Evolutionary conservation across 768 basidiomycete genomes (phyloP), one percentile per base, ranked within the genome.

Genomic region (Termitomyces sp.): DNA sequence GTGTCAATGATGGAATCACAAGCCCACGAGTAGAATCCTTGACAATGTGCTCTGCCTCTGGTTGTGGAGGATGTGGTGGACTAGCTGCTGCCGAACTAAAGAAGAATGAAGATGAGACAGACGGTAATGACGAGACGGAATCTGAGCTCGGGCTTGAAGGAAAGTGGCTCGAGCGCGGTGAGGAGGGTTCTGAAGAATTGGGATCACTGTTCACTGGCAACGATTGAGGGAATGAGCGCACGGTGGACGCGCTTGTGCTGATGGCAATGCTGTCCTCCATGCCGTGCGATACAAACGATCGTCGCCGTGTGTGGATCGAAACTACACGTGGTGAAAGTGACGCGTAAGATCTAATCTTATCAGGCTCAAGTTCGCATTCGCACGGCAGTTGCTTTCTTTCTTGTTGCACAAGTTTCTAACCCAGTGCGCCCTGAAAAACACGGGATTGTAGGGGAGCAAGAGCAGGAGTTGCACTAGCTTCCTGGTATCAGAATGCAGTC

Each of bases 31-130:
- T 74, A 11, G 66, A 67, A 26, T 76, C 73, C 51, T 65, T 67
- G 57, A 60, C 61, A 24, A 45, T 45, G 58, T 69, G 69, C 53
- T 77, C 76, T 21, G 71, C 69, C 12, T 73, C 73, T 21, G 73
- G 67, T 32, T 77, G 30, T 32, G 30, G 76, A 0, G 73, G 70
- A 46, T 80, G 83, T 0, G 79, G 82, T 2, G 85, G 87, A 56
- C 84, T 86, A 0, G 81, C 81, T 12, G 84, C 84, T 0, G 80
- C 83, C 10, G 87, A 88, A 32, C 85, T 87, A 72, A 87, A 88
- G 71, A 89, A 87, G 75, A 88, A 88, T 0, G 51, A 52, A 21
- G 51, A 52, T 17, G 51, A 42, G 41, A 52, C 41, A 14, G 51
- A 52, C 6, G 51, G 85, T 3, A 88, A 72, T 5, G 87, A 88